Percentiles rank a stretch among this genome's conserved stretches.
Conservation (phyloP, 441 rosid species). For the Hura crepitans region DNA sequence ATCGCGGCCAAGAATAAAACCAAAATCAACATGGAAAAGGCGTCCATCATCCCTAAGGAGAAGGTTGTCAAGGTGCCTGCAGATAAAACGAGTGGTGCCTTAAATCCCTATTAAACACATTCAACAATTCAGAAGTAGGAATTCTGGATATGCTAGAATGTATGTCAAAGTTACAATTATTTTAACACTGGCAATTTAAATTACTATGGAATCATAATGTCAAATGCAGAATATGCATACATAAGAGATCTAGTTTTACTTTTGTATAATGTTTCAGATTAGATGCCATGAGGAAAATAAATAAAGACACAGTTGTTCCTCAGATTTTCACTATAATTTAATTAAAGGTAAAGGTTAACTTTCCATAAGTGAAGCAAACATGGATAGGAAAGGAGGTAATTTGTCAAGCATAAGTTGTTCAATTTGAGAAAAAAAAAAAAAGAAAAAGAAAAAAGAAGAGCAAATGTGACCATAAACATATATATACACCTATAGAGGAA, state of each 20-base stretch:
- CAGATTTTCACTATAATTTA: not conserved
- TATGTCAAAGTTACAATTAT: not conserved
- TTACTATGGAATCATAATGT: not conserved
- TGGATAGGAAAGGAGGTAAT: not conserved
- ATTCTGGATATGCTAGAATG: not conserved
- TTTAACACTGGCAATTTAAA: not conserved
- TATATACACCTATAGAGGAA: not conserved
- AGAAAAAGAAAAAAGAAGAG: too few species aligned
- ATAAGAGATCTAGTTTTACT: not conserved
- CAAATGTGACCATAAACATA: not conserved
- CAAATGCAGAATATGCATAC: not conserved
- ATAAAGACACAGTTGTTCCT: not conserved
- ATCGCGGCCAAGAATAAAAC: conserved; percentile 92
- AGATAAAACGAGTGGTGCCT: conserved; percentile 7
- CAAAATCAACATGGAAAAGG: conserved; percentile 97
- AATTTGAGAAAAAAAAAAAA: too few species aligned
- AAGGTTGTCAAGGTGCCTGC: conserved; percentile 95
- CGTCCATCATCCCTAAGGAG: conserved; percentile 95
- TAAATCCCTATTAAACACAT: not conserved
- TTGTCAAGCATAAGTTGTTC: not conserved
- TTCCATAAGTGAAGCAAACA: not conserved
- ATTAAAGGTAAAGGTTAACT: not conserved
- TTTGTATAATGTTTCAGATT: not conserved
- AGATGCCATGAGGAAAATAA: not conserved
- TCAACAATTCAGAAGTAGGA: not conserved